Percentiles rank a stretch among this genome's conserved stretches.
phyloP scores from a whole-genome alignment of 129 eudicot genomes.

The Rutidosis leptorrhynchoides region DNA sequence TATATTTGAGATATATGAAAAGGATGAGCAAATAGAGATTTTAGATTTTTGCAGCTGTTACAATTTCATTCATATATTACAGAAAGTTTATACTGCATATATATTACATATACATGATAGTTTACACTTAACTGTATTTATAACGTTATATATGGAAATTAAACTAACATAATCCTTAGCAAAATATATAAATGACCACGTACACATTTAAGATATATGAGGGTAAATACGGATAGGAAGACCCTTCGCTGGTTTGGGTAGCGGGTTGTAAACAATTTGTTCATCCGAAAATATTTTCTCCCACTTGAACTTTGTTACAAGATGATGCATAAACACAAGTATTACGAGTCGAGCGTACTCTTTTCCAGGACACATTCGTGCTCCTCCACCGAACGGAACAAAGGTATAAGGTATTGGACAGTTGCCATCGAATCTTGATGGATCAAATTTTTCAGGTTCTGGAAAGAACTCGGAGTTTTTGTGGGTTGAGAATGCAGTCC shows the following conservation, averaged over 20 bases:
- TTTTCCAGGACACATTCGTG: background rate
- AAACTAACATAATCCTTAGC: too few species aligned
- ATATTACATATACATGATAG: too few species aligned
- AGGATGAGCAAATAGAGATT: too few species aligned
- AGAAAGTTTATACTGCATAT: too few species aligned
- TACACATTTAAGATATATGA: too few species aligned
- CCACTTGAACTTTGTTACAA: background rate
- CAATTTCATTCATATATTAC: too few species aligned
- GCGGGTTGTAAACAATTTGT: background rate
- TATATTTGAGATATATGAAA: too few species aligned
- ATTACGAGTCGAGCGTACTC: background rate
- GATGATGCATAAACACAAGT: slow-evolving; percentile 8
- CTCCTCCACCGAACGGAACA: background rate
- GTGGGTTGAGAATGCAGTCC: background rate
- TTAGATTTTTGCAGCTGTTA: too few species aligned
- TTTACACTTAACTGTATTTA: too few species aligned
- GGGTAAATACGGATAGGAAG: slow-evolving; percentile 1
- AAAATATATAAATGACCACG: too few species aligned
- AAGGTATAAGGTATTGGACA: background rate
- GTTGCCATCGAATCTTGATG: background rate
- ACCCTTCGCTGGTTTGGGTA: background rate
- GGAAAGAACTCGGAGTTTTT: background rate
- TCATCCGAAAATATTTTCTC: background rate
- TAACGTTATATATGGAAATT: too few species aligned
- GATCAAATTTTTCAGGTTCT: background rate